A percentile compares a stretch with the other conserved stretches of the same genome.
Conservation (phyloP, 345 rosid species). For the Chamaenerion angustifolium region DNA sequence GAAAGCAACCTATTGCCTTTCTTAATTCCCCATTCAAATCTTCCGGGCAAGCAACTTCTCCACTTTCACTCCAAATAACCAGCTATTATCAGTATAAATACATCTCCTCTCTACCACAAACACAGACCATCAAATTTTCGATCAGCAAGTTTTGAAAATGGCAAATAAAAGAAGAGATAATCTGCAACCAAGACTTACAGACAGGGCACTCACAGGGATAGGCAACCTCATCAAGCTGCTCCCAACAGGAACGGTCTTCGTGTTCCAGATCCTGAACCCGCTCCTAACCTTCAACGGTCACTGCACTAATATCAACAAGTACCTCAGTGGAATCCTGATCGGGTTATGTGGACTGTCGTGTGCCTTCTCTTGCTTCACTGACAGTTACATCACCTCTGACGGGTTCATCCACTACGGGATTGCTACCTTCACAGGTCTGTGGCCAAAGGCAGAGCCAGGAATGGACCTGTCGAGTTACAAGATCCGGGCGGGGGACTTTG, state of each 20-base stretch:
- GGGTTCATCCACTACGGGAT: conserved; percentile 45
- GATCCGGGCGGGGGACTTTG: conserved; percentile 44
- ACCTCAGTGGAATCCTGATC: conserved; percentile 36
- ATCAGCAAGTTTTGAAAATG: no score
- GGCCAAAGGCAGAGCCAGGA: conserved; percentile 32
- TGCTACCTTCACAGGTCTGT: conserved; percentile 44
- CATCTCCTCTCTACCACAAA: no score
- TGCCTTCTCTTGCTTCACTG: conserved; percentile 58
- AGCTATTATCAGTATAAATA: no score
- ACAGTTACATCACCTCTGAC: conserved; percentile 40
- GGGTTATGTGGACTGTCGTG: conserved; percentile 55
- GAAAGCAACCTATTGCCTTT: no score
- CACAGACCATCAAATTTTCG: no score
- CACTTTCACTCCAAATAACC: no score
- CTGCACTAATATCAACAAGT: conserved; percentile 39
- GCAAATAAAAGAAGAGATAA: no score
- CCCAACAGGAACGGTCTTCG: conserved; percentile 79
- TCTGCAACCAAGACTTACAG: conserved; percentile 14
- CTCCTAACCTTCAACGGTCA: conserved; percentile 53
- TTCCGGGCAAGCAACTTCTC: no score
- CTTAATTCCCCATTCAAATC: no score
- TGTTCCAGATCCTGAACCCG: conserved; percentile 75
- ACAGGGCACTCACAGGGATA: conserved; percentile 32
- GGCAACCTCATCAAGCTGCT: conserved; percentile 75
- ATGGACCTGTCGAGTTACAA: conserved; percentile 36